A percentile compares a stretch with the other conserved stretches of the same genome.
These are phyloP conservation scores for Thermomyces lanuginosus DNA, from an alignment of 2,329 filamentous ascomycete species.

Conservation along the genomic window DNA sequence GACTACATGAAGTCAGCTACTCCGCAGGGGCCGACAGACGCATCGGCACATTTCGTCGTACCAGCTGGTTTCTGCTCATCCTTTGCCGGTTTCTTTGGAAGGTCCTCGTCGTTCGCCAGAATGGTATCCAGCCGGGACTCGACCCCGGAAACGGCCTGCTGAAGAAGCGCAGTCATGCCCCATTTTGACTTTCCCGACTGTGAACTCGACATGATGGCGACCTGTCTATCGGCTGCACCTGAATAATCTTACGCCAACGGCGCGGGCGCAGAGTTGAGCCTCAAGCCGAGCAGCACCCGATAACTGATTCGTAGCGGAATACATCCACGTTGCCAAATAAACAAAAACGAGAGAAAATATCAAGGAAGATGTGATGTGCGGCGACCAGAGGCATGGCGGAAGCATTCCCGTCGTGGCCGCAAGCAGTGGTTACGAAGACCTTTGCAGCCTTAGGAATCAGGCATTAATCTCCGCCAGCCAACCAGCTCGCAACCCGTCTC, in stretches of 20 bases:
- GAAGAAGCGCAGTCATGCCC: conserved; percentile 54
- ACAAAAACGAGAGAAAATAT: too few relatives aligned
- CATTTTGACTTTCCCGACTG: conserved; percentile 44
- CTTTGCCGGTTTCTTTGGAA: conserved; percentile 20
- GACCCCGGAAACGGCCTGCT: conserved; percentile 81
- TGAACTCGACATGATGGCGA: conserved; percentile 19
- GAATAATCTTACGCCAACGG: too few relatives aligned
- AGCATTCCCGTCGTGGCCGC: too few relatives aligned
- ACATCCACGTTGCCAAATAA: too few relatives aligned
- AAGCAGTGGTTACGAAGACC: too few relatives aligned
- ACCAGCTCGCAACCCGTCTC: too few relatives aligned
- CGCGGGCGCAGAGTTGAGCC: too few relatives aligned
- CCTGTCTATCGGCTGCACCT: too few relatives aligned
- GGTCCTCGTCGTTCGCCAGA: conserved; percentile 58
- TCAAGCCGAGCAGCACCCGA: conserved; percentile 1
- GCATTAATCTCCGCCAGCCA: conserved; percentile 1
- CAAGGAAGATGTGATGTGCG: too few relatives aligned
- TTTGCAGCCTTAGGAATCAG: too few relatives aligned
- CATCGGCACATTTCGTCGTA: conserved; percentile 15
- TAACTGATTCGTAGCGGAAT: too few relatives aligned
- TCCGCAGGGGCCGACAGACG: not conserved
- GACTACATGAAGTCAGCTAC: conserved; percentile 18
- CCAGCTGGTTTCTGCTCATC: conserved; percentile 11
- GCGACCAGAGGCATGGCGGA: too few relatives aligned
- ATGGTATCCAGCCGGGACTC: conserved; percentile 88